Conservation (phyloP, 495 filamentous ascomycete genomes). For the Penicillium odoratum region DNA sequence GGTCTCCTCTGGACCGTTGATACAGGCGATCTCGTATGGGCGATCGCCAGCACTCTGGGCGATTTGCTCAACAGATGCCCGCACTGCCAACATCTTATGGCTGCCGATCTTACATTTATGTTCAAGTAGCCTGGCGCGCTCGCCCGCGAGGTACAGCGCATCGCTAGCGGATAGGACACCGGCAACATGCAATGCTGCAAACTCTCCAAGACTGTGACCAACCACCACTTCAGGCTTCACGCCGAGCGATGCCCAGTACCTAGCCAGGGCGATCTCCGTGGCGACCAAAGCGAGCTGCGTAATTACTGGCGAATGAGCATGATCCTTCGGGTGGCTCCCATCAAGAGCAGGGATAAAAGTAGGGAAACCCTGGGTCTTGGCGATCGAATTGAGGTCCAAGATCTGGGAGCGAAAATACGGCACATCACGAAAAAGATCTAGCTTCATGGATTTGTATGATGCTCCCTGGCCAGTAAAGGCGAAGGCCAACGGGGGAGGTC, state of each 20-base stretch:
- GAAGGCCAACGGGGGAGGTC: conserved; percentile 32
- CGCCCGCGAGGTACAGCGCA: conserved; percentile 57
- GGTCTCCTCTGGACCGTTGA: conserved; percentile 61
- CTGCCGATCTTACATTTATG: conserved; percentile 15
- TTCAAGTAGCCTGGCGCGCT: conserved; percentile 23
- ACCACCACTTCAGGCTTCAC: conserved; percentile 69
- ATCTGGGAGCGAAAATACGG: conserved; percentile 27
- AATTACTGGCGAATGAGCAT: neutral
- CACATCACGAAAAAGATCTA: conserved; percentile 25
- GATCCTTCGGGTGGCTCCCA: neutral
- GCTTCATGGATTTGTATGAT: conserved; percentile 39
- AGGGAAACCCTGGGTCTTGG: conserved; percentile 29
- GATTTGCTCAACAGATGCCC: conserved; percentile 23
- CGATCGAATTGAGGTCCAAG: conserved; percentile 26
- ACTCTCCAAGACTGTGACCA: conserved; percentile 83
- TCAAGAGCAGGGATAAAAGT: conserved; percentile 14
- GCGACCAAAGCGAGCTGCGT: conserved; percentile 65
- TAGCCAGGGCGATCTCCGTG: conserved; percentile 75
- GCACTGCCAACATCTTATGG: conserved; percentile 58
- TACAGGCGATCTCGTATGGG: conserved; percentile 35
- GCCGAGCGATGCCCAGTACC: conserved; percentile 72
- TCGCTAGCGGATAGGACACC: conserved; percentile 76
- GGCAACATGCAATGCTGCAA: conserved; percentile 76
- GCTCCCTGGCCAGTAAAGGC: conserved; percentile 73
- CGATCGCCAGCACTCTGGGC: neutral